Base-by-base conservation (phyloP, 2,329 filamentous ascomycete species). In the Penicillium sp. region DNA sequence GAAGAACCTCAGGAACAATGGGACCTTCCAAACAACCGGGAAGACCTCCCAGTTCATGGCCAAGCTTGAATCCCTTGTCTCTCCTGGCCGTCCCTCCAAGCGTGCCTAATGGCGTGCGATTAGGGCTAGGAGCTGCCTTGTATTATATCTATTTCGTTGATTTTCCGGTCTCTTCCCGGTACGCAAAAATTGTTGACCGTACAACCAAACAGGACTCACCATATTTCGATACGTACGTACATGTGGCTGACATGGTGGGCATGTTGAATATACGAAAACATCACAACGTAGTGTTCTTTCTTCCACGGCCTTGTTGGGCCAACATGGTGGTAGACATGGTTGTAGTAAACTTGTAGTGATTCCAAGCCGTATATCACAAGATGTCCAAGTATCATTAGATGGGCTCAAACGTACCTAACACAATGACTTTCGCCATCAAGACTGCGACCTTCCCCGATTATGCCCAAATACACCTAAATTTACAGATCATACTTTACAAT, bases 1-100 rank as follows among this genome's bases (percentile, higher is more conserved):
- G 18, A 67, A 60, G 44, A 69, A 68, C 49, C 61, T 73, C 19
- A 56, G 60, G n/a, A 72, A 70, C 45, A 75, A 75, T 41, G 63
- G 64, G 36, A 74, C 70, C 12, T 75, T 72, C 56, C 63, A 66
- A n/a, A 62, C 60, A 13, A 49, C 62, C 8, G 62, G 64, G 14
- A 71, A 73, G 50, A 64, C 59, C 33, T 60, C 63, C 4, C 59
- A 67, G 36, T 70, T 75, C 42, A 54, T 73, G 52, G 53, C 60
- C 33, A 72, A 72, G 46, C 56, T 75, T 7, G 62, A 69, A 53
- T 70, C 65, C 30, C 59, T 71, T 18, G 53, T 71, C 64, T 33
- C 59, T 71, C 18, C 52, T 74, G 29, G 54, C 58, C 35, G 52
- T 52, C 62, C 64, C 27, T 55, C 53, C 27, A 70, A 67, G 52